Evolutionary conservation across 805 yeast genomes (phyloP), one percentile per base, ranked within the genome.

Genomic region (Saccharomyces kudriavzevii): DNA sequence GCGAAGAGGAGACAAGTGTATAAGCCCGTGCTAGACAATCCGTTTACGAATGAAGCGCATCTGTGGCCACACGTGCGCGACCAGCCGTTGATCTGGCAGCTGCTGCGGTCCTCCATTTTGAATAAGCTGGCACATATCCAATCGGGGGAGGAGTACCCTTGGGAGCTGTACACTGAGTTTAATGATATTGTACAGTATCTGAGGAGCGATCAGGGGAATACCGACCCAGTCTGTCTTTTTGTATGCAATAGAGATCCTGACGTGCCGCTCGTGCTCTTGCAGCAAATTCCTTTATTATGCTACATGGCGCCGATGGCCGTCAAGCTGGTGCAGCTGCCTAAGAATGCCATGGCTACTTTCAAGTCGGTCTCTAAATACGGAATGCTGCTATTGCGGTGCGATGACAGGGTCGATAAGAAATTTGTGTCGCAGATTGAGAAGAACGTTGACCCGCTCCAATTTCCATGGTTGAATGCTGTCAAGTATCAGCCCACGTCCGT

Each of bases 11-110:
- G 77, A 56, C 83, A 81, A 56, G 81, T 83, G 6, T 81, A 80
- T 67, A 83, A 80, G 65, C 88, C 90, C 0, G 70, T 85, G 1
- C 69, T 85, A 22, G 84, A 83, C 28, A 82, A 81, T 56, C 89
- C 90, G 2, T 83, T 73, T 60, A 77, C 85, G 0, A 75, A 75
- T 49, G 72, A 77, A 8, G 68, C 64, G 9, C 75, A 78, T 69
- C 76, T 79, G 5, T 70, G 72, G 61, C 72, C 72, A 11, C 65
- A 52, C 40, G 69, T 69, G 5, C 61, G 74, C 1, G 77, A 74
- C 10, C 77, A 74, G 5, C 64, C 66, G 4, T 51, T 68, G 1
- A 76, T 75, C 9, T 49, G 61, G 29, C 71, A 72, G 48, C 63
- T 79, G n/a, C 53, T 77, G 2, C 75, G 76, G 9, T 57, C 65